Conservation (phyloP, 1,284 basidiomycete species). For the Afroboletus lepidellus region DNA sequence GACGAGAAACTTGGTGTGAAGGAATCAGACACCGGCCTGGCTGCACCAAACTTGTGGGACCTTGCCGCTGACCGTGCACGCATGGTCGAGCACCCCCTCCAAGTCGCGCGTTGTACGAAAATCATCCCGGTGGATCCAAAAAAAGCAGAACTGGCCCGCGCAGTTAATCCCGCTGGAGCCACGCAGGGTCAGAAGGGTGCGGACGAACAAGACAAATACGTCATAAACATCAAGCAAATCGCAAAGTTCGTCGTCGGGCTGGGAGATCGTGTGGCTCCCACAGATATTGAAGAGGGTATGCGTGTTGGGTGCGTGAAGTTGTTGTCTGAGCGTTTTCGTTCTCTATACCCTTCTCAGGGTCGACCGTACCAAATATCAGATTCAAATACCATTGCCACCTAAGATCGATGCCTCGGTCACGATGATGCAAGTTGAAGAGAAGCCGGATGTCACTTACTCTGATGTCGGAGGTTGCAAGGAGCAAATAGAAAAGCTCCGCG, state of each 20-base stretch:
- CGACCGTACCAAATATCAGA: slow-evolving; percentile 96
- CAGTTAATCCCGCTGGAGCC: slow-evolving; percentile 73
- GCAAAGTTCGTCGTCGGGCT: slow-evolving; percentile 99
- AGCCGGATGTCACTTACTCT: slow-evolving; percentile 97
- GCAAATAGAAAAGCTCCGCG: slow-evolving; percentile 98
- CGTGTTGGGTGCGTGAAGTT: slow-evolving; percentile 82
- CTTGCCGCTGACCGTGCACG: slow-evolving; percentile 84
- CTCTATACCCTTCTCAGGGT: slow-evolving; percentile 48
- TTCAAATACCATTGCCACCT: slow-evolving; percentile 99
- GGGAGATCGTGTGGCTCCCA: slow-evolving; percentile 94
- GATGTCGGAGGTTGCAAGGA: slow-evolving; percentile 99
- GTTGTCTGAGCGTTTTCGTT: background rate
- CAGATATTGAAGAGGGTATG: slow-evolving; percentile 99
- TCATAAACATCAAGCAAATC: slow-evolving; percentile 99
- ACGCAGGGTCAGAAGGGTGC: slow-evolving; percentile 84
- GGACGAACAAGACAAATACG: slow-evolving; percentile 98
- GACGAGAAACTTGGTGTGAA: slow-evolving; percentile 98
- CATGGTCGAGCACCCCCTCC: slow-evolving; percentile 91
- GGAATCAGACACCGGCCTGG: slow-evolving; percentile 97
- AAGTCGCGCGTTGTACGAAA: slow-evolving; percentile 98
- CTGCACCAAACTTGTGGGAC: slow-evolving; percentile 97
- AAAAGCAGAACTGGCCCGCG: slow-evolving; percentile 68
- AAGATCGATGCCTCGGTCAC: slow-evolving; percentile 99
- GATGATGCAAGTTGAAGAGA: slow-evolving; percentile 99
- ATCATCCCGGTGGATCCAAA: slow-evolving; percentile 85